phyloP scores from a whole-genome alignment of 208 protist species.

The Histomonas meleagridis region DNA sequence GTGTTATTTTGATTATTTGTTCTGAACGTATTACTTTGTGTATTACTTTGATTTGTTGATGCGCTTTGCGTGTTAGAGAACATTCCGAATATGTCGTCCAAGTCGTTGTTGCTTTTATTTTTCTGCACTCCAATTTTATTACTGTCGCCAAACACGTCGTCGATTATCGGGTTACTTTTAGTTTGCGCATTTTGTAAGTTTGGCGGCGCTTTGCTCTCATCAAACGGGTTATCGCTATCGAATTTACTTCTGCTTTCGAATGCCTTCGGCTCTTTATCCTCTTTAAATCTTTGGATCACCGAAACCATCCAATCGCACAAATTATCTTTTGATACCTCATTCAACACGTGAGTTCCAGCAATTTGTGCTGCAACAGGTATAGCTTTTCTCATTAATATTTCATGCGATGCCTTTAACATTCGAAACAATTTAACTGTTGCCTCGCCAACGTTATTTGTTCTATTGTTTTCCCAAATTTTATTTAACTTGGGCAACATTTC shows the following conservation, averaged over 20 bases:
- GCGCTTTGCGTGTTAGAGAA: no score
- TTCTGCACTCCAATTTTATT: no score
- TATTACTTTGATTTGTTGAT: no score
- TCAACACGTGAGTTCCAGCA: background rate
- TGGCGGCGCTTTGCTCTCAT: background rate
- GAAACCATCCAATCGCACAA: background rate
- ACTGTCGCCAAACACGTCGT: no score
- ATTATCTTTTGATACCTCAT: background rate
- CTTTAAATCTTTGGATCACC: background rate
- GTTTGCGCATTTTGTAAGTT: no score
- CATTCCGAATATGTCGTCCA: no score
- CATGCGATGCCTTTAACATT: background rate
- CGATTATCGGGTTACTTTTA: no score
- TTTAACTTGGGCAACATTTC: background rate
- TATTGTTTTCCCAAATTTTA: background rate
- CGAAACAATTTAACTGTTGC: background rate
- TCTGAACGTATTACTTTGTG: no score
- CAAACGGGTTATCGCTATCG: background rate
- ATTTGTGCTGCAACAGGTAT: background rate
- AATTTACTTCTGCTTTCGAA: background rate
- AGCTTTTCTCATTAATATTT: background rate
- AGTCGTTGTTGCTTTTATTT: no score
- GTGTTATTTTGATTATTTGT: no score
- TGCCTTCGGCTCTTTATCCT: background rate
- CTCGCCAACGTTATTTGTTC: background rate